Conservation (phyloP, 2,329 filamentous ascomycete species). For the Ceratocystis ficicola region DNA sequence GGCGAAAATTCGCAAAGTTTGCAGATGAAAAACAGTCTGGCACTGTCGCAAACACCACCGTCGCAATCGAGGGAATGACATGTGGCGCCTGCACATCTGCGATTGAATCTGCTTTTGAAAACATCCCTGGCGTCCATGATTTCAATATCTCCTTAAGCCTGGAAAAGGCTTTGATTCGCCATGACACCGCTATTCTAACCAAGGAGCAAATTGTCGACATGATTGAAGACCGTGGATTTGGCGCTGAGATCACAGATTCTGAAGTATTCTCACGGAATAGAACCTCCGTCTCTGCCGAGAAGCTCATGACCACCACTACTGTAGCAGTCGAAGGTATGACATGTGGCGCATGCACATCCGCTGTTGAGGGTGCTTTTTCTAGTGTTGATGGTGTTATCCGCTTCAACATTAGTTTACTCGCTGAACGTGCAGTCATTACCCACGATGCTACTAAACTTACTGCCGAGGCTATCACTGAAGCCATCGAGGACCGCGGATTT, state of each 20-base stretch:
- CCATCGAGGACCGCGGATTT: conserved; percentile 83
- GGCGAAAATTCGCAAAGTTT: conserved; percentile 25
- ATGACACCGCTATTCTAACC: conserved; percentile 49
- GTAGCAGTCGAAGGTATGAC: conserved; percentile 94
- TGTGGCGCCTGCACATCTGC: conserved; percentile 82
- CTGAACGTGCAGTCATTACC: conserved; percentile 78
- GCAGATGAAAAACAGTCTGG: conserved; percentile 18
- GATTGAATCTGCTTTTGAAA: conserved; percentile 67
- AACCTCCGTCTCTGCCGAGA: conserved; percentile 24
- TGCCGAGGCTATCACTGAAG: conserved; percentile 62
- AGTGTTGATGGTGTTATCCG: conserved; percentile 65
- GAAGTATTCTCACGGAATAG: conserved; percentile 33
- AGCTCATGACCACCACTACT: conserved; percentile 56
- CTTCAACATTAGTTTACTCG: conserved; percentile 90
- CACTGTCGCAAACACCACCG: conserved; percentile 52
- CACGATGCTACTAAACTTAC: conserved; percentile 64
- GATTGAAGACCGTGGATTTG: conserved; percentile 66
- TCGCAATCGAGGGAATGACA: conserved; percentile 79
- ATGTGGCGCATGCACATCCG: conserved; percentile 88
- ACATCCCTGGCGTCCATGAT: conserved; percentile 57
- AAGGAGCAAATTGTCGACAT: conserved; percentile 44
- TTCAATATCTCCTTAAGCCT: conserved; percentile 77
- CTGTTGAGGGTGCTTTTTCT: conserved; percentile 72
- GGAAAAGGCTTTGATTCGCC: conserved; percentile 73
- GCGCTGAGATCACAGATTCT: conserved; percentile 64